A percentile compares a stretch with the other conserved stretches of the same genome.
Evolutionary conservation across 108 stramenopile genomes (phyloP).

Genomic region (Cyclotella baltica): DNA sequence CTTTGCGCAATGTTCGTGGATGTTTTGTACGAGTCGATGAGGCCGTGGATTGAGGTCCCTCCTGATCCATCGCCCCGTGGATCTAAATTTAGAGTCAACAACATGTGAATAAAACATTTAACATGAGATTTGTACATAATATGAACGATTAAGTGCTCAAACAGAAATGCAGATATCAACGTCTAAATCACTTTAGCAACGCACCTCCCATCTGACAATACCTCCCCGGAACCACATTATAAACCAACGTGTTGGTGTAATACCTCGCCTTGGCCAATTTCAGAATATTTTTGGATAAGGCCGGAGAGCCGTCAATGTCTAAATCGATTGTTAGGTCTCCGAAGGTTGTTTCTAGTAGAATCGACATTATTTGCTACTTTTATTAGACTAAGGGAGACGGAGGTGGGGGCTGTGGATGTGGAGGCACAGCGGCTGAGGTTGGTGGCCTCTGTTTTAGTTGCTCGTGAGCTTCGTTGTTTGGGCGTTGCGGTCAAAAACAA

Average conservation of each 20-base stretch:
- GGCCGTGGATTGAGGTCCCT: constrained; percentile 87
- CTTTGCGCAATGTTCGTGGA: constrained; percentile 47
- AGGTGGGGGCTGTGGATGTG: not conserved
- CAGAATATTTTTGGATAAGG: constrained; percentile 77
- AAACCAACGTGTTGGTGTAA: constrained; percentile 77
- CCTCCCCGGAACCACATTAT: constrained; percentile 74
- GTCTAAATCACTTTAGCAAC: too few relatives aligned
- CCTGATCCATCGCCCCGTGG: constrained; percentile 95
- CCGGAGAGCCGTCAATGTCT: constrained; percentile 82
- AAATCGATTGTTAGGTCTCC: constrained; percentile 88
- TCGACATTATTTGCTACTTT: constrained; percentile 78
- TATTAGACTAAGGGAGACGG: too few relatives aligned
- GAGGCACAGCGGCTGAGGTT: too few relatives aligned
- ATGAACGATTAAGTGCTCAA: too few relatives aligned
- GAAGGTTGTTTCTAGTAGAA: constrained; percentile 86
- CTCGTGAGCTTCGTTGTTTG: too few relatives aligned
- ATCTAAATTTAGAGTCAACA: constrained; percentile 47
- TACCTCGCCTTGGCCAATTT: constrained; percentile 85
- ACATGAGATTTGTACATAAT: constrained; percentile 36
- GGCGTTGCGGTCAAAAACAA: too few relatives aligned
- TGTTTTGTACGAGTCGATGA: constrained; percentile 55
- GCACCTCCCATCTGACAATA: constrained; percentile 78
- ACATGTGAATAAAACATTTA: not conserved
- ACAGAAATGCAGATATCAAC: not conserved
- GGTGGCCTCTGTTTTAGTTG: too few relatives aligned